These are phyloP conservation scores for Cercospora zeae-maydis DNA, from an alignment of 2,329 filamentous ascomycete species.

Conservation along the genomic window DNA sequence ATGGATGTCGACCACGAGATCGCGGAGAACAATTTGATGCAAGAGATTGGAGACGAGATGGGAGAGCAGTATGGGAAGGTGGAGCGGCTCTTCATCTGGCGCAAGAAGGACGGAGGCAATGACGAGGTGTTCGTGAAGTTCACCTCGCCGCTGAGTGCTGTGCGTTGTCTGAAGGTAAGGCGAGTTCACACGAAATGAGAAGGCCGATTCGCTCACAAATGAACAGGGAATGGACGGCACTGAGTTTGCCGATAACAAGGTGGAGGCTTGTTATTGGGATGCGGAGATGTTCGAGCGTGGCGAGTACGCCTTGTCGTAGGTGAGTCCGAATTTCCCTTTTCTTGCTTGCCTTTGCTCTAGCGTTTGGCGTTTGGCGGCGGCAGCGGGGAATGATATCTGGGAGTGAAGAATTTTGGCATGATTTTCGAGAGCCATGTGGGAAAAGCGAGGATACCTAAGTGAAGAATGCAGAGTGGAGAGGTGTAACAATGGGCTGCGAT, in stretches of 20 bases:
- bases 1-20: slow-evolving; percentile 80
- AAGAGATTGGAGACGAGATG: slow-evolving; percentile 95
- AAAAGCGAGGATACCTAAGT: background rate
- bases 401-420: background rate
- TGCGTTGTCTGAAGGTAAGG: slow-evolving; percentile 73
- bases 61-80: slow-evolving; percentile 61
- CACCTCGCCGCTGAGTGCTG: slow-evolving; percentile 75
- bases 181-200: too few species aligned
- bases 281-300: slow-evolving; percentile 75
- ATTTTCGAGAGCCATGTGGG: background rate
- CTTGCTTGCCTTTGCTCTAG: background rate
- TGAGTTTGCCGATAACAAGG: slow-evolving; percentile 81
- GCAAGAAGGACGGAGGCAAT: slow-evolving; percentile 44
- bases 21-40: slow-evolving; percentile 65
- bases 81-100: slow-evolving; percentile 53
- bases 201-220: background rate
- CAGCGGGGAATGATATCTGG: background rate
- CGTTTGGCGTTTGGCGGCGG: background rate
- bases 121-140: slow-evolving; percentile 85
- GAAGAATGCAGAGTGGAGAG: background rate
- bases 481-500: background rate
- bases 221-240: slow-evolving; percentile 69
- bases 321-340: background rate
- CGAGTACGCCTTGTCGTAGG: slow-evolving; percentile 27
- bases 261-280: slow-evolving; percentile 79